phyloP scores from a whole-genome alignment of 495 filamentous ascomycete species.

The Penicillium ucsense region DNA sequence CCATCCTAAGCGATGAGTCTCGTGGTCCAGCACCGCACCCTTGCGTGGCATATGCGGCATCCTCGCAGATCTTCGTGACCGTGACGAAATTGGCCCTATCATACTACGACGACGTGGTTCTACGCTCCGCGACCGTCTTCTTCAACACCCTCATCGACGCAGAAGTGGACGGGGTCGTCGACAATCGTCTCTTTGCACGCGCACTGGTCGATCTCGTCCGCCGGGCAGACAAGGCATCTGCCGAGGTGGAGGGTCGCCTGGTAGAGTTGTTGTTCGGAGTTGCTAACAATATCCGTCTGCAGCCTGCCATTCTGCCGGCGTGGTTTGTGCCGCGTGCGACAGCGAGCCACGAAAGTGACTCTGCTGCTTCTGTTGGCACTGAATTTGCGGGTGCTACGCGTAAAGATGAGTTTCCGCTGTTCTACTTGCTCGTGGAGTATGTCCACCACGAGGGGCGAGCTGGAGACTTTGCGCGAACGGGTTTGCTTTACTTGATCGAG shows the following conservation, averaged over 20 bases:
- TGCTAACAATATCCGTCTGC: slow-evolving; percentile 84
- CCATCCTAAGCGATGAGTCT: slow-evolving; percentile 78
- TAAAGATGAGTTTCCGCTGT: slow-evolving; percentile 89
- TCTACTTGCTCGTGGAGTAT: slow-evolving; percentile 90
- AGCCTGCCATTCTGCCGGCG: slow-evolving; percentile 70
- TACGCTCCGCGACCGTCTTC: slow-evolving; percentile 70
- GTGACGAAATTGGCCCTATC: slow-evolving; percentile 76
- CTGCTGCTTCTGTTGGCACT: slow-evolving; percentile 39
- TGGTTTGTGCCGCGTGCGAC: slow-evolving; percentile 60
- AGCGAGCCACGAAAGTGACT: slow-evolving; percentile 30
- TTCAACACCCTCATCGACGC: slow-evolving; percentile 89
- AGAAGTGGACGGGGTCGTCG: slow-evolving; percentile 88
- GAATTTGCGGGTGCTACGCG: slow-evolving; percentile 77
- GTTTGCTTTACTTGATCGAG: slow-evolving; percentile 91
- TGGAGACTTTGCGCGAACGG: slow-evolving; percentile 95
- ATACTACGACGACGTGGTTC: slow-evolving; percentile 67
- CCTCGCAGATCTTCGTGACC: slow-evolving; percentile 76
- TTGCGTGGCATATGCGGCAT: slow-evolving; percentile 74
- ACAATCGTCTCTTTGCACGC: slow-evolving; percentile 71
- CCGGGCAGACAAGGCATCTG: slow-evolving; percentile 45
- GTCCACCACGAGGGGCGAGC: slow-evolving; percentile 88
- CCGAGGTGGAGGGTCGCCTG: slow-evolving; percentile 71
- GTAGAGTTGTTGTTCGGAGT: slow-evolving; percentile 91
- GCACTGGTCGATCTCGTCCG: slow-evolving; percentile 71
- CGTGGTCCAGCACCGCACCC: slow-evolving; percentile 79